Percentiles rank a stretch among this genome's conserved stretches.
phyloP scores from a whole-genome alignment of 352 stramenopile species.

The Phytophthora capsici region DNA sequence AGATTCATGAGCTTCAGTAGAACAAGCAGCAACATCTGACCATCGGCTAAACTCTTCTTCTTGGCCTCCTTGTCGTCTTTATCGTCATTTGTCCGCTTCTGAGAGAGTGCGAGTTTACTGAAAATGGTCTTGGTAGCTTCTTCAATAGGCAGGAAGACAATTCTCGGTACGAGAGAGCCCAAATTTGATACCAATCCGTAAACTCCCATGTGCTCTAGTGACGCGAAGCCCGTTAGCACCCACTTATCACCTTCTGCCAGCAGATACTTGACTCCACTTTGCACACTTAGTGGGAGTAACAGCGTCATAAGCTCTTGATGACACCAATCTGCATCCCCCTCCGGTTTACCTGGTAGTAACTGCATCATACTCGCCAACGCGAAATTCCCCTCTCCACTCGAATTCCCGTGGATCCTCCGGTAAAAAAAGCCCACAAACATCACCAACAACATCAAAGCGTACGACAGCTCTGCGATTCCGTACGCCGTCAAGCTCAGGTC shows the following conservation, averaged over 20 bases:
- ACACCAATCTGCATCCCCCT: constrained; percentile 38
- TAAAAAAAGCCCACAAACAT: constrained; percentile 70
- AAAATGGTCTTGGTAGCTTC: constrained; percentile 96
- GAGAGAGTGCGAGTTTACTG: constrained; percentile 82
- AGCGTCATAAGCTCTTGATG: constrained; percentile 68
- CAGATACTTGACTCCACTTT: constrained; percentile 97
- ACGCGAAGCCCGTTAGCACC: constrained; percentile 91
- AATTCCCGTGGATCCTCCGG: constrained; percentile 40
- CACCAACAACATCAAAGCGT: constrained; percentile 62
- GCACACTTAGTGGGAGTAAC: constrained; percentile 82
- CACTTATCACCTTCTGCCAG: constrained; percentile 98
- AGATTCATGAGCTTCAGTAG: constrained; percentile 88
- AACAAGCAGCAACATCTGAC: constrained; percentile 63
- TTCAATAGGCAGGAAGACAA: constrained; percentile 97
- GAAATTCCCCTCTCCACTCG: constrained; percentile 25
- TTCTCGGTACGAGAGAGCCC: constrained; percentile 94
- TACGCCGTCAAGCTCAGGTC: constrained; percentile 76
- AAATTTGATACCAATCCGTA: constrained; percentile 97
- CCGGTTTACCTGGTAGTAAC: constrained; percentile 49
- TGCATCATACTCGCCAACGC: constrained; percentile 60
- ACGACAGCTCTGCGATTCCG: constrained; percentile 78
- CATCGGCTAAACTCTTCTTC: constrained; percentile 41
- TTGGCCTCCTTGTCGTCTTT: constrained; percentile 24
- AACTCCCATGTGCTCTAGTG: constrained; percentile 94
- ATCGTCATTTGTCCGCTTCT: constrained; percentile 23